These are phyloP conservation scores for Ceratobasidium sp. DNA, from an alignment of 1,284 basidiomycete genomes.

Conservation along the genomic window DNA sequence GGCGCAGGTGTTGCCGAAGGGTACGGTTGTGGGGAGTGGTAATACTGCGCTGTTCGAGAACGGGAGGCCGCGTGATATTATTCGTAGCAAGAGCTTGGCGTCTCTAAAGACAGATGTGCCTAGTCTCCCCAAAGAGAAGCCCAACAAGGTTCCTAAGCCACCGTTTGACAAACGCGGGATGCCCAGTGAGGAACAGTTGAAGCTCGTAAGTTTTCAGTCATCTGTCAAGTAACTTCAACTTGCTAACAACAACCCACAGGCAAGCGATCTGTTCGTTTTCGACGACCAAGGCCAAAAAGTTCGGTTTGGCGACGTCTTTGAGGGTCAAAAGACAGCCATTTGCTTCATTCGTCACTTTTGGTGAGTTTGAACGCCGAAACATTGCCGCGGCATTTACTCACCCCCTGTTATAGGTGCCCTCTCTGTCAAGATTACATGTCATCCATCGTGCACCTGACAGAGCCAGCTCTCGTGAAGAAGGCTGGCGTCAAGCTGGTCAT, in stretches of 20 bases:
- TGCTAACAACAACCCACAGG: slow-evolving; percentile 54
- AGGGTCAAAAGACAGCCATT: slow-evolving; percentile 75
- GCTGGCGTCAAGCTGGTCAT: slow-evolving; percentile 74
- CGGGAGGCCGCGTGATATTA: background rate
- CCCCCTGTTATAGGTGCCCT: slow-evolving; percentile 68
- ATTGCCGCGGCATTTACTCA: slow-evolving; percentile 35
- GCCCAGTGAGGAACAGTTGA: slow-evolving; percentile 20
- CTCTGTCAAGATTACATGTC: slow-evolving; percentile 88
- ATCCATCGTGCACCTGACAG: slow-evolving; percentile 68
- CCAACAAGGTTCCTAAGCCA: slow-evolving; percentile 6
- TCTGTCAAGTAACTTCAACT: background rate
- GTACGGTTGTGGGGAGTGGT: background rate
- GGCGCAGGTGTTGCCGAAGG: background rate
- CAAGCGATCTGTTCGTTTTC: slow-evolving; percentile 73
- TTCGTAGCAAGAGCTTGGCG: slow-evolving; percentile 19
- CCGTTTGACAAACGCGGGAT: slow-evolving; percentile 33
- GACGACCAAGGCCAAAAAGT: slow-evolving; percentile 75
- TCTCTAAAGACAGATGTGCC: background rate
- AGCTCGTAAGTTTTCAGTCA: slow-evolving; percentile 10
- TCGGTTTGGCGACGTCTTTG: slow-evolving; percentile 80
- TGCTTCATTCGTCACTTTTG: slow-evolving; percentile 66
- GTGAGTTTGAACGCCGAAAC: slow-evolving; percentile 36
- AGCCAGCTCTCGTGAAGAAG: slow-evolving; percentile 67
- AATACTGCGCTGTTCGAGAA: background rate
- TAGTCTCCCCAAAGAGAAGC: background rate